Conservation (phyloP, 345 rosid genomes). For the Euclidium syriacum region DNA sequence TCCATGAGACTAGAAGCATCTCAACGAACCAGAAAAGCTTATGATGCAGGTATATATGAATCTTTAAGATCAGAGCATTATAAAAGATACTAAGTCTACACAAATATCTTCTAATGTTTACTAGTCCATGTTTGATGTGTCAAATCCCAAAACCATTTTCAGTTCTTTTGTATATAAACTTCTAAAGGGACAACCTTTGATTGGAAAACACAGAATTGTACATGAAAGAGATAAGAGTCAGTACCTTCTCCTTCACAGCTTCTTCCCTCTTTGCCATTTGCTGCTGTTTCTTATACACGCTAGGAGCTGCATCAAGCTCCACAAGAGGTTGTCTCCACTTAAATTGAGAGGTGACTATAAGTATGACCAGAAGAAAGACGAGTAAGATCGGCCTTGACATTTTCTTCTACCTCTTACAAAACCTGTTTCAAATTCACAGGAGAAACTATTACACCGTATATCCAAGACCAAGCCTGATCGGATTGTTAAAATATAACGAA, state of each 20-base stretch:
- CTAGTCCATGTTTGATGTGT: not conserved
- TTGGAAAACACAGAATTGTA: too few relatives aligned
- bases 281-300: slow-evolving; percentile 49
- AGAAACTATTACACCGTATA: not conserved
- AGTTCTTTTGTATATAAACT: not conserved
- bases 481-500: not conserved
- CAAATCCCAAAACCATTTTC: not conserved
- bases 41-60: too few relatives aligned
- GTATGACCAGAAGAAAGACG: slow-evolving; percentile 63
- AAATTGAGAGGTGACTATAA: slow-evolving; percentile 79
- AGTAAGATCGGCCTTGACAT: slow-evolving; percentile 85
- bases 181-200: too few relatives aligned
- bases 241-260: slow-evolving; percentile 81
- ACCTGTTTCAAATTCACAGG: slow-evolving; percentile 33
- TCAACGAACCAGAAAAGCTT: not conserved
- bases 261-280: slow-evolving; percentile 57
- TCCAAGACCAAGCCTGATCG: not conserved
- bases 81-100: not conserved
- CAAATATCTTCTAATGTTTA: not conserved
- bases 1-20: not conserved
- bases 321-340: slow-evolving; percentile 91
- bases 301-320: slow-evolving; percentile 53
- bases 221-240: not conserved
- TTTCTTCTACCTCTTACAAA: slow-evolving; percentile 26
- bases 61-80: not conserved